Evolutionary conservation across 2,329 filamentous ascomycete species (phyloP).

Genomic region (Scleromitrula shiraiana): DNA sequence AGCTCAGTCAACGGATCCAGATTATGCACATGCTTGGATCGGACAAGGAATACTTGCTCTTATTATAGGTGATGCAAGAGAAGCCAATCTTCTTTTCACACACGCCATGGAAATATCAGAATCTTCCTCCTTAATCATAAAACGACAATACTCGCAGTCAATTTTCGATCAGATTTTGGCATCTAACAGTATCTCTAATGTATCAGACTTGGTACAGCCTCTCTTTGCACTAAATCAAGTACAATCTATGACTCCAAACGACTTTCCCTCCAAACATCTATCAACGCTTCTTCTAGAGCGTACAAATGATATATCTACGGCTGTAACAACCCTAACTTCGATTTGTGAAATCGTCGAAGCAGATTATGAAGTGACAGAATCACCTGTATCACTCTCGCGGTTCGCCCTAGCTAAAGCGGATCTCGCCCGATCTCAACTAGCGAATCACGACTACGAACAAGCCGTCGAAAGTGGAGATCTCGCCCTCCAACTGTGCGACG

Average conservation of each 20-base stretch:
- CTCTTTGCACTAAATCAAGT: slow-evolving; percentile 85
- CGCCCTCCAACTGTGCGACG: slow-evolving; percentile 69
- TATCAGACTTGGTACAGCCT: slow-evolving; percentile 68
- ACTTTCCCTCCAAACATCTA: slow-evolving; percentile 69
- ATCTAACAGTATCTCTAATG: slow-evolving; percentile 41
- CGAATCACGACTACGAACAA: slow-evolving; percentile 52
- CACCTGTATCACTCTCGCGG: slow-evolving; percentile 59
- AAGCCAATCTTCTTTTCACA: slow-evolving; percentile 79
- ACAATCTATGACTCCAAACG: slow-evolving; percentile 58
- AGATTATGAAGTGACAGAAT: slow-evolving; percentile 80
- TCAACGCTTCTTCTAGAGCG: slow-evolving; percentile 76
- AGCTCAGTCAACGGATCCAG: slow-evolving; percentile 89
- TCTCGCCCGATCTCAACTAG: slow-evolving; percentile 74
- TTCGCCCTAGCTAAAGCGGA: slow-evolving; percentile 84
- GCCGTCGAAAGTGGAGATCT: slow-evolving; percentile 76
- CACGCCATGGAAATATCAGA: slow-evolving; percentile 92
- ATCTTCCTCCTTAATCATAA: slow-evolving; percentile 62
- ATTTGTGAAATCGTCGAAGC: slow-evolving; percentile 66
- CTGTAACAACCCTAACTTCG: slow-evolving; percentile 54
- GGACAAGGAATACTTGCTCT: slow-evolving; percentile 84
- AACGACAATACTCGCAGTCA: slow-evolving; percentile 71
- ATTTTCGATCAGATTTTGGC: slow-evolving; percentile 74
- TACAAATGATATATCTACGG: slow-evolving; percentile 56
- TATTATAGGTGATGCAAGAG: slow-evolving; percentile 57
- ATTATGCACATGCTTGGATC: slow-evolving; percentile 88